Evolutionary conservation across 805 yeast genomes (phyloP), one percentile per base, ranked within the genome.

Genomic region (Starmerella khaoyaiensis): DNA sequence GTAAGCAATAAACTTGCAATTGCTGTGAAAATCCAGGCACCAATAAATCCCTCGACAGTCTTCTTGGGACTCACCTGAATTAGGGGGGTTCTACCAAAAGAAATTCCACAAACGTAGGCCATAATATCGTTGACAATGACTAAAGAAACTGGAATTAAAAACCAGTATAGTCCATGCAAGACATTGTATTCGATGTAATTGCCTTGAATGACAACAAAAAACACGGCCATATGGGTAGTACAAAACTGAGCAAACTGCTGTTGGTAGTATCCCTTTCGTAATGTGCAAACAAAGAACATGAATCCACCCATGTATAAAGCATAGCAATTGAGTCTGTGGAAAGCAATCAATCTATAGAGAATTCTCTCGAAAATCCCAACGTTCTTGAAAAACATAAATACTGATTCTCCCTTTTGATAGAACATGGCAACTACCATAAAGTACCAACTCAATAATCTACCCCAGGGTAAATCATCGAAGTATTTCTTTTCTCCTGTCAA

Each of bases 11-110:
- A 60, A 1, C 87, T 82, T 45, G 80, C 74, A 24, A 79, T 44
- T 5, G 81, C 76, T 8, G 98, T 90, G 55, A 90, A 87, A 33
- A 83, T 60, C 98, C 98, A 90, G 14, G 97, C 98, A 36, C 98
- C 98, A 34, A 87, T 62, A 53, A 90, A 90, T 3, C 98, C 98
- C 63, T 90, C 98, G 25, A 87, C 84, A 3, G 98, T 90, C 62
- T 90, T 90, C 61, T 90, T 90, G 40, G 98, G 98, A 10, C 95
- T 82, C 46, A 90, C 83, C 35, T 79, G 83, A 50, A 90, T 82
- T 52, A 90, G 71, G 54, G 82, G 94, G 26, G 96, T 87, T 45
- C 69, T 73, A 38, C 98, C 98, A 62, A 90, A 83, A 2, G 97
- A 81, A 48, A 90, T 90, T 31, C 98, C 98, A 62, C 97, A 90